Percentiles rank a stretch among this genome's conserved stretches.
Evolutionary conservation across 2,329 filamentous ascomycete species (phyloP).

Genomic region (Xylaria sp.): DNA sequence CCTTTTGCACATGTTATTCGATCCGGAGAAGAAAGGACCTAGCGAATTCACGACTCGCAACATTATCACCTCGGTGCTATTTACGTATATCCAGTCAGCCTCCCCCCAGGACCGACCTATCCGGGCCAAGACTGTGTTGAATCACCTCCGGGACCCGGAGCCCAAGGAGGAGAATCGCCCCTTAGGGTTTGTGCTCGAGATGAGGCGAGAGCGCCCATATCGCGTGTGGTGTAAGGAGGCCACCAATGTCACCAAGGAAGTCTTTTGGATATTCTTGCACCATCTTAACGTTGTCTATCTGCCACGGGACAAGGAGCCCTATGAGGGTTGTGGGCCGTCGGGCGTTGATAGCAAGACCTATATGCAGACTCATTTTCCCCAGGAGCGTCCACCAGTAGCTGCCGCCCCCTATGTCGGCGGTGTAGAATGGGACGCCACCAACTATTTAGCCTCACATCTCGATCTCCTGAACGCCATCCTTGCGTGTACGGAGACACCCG

Average conservation of each 20-base stretch:
- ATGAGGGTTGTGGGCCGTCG: constrained; percentile 50
- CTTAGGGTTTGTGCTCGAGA: constrained; percentile 87
- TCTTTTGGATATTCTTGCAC: constrained; percentile 99
- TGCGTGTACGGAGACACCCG: constrained; percentile 76
- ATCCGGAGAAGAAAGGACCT: constrained; percentile 97
- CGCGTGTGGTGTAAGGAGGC: constrained; percentile 95
- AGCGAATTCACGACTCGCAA: constrained; percentile 95
- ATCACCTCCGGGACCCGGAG: constrained; percentile 82
- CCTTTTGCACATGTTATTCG: constrained; percentile 88
- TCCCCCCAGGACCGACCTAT: constrained; percentile 69
- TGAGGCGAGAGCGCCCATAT: constrained; percentile 88
- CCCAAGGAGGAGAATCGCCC: constrained; percentile 80
- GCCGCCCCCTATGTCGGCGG: constrained; percentile 96
- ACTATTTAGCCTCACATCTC: constrained; percentile 91
- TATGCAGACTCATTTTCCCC: constrained; percentile 81
- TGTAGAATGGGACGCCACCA: constrained; percentile 98
- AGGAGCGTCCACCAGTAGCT: constrained; percentile 87
- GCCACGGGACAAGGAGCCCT: constrained; percentile 58
- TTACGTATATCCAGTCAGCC: constrained; percentile 84
- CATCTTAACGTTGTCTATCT: constrained; percentile 87
- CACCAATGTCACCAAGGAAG: constrained; percentile 92
- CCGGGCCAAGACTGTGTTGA: constrained; percentile 78
- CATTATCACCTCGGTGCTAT: constrained; percentile 88
- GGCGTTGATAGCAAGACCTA: constrained; percentile 63
- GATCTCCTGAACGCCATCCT: constrained; percentile 93